Evolutionary conservation across 1,284 basidiomycete genomes (phyloP), one percentile per base, ranked within the genome.

Genomic region (Trametes hirsuta): DNA sequence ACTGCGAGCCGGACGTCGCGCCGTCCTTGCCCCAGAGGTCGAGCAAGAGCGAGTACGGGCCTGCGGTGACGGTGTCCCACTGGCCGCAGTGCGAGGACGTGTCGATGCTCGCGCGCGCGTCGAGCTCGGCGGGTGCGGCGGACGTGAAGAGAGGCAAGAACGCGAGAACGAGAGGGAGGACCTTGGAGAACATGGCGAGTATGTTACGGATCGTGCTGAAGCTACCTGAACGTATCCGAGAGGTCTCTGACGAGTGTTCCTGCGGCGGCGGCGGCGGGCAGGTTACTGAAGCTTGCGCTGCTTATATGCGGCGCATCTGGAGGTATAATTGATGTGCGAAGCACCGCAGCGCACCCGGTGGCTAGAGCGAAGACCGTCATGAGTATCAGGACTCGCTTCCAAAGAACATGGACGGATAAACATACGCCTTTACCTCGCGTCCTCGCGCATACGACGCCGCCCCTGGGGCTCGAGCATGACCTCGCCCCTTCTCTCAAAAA

Each of bases 1-100:
- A 87, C 62, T 84, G 81, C n/a, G 75, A 78, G 42, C 86, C 86
- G 4, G 81, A 80, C 4, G 74, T 72, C 6, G 83, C 81, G 50
- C 74, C 73, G 25, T 68, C 66, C 53, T 69, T 62, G 24, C 84
- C 84, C 86, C 85, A 87, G 52, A 78, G 82, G 67, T 87, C 75
- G 39, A 80, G 77, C 42, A 77, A 68, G 25, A 88, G 67, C 3
- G 77, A 73, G 72, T 87, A 88, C 35, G 69, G 63, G 22, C 79
- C 78, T 5, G 77, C 78, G 12, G 71, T 65, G 58, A 82, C 75
- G 18, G 72, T 68, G 56, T 84, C 84, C 78, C 77, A 87, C 72
- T 84, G 78, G n/a, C 81, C 83, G 58, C 78, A 79, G 59, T 71
- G 69, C 30, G 61, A 37, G n/a, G 69, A 69, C 30, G 72, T 76